phyloP scores from a whole-genome alignment of 495 filamentous ascomycete genomes.

The Xylaria longipes region DNA sequence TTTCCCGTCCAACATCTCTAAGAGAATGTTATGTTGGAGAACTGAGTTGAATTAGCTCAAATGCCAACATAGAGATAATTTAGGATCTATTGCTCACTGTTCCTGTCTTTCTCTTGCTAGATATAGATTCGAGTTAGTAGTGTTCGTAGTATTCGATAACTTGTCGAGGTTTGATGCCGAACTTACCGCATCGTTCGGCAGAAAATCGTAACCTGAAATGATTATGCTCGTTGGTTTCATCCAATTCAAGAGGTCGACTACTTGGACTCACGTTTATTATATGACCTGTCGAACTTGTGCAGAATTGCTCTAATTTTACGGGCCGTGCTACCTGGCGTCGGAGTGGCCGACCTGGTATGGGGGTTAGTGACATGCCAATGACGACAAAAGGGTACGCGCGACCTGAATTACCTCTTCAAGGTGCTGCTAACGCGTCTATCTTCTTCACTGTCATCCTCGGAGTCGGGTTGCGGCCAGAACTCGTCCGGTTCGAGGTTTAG shows the following conservation, averaged over 20 bases:
- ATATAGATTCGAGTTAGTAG: background rate
- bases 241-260: background rate
- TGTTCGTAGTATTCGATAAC: background rate
- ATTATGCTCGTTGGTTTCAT: conserved; percentile 5
- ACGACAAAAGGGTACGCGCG: background rate
- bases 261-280: conserved; percentile 19
- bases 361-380: background rate
- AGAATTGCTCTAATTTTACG: conserved; percentile 12
- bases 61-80: too few relatives aligned
- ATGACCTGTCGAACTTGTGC: conserved; percentile 22
- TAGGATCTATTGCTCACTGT: background rate
- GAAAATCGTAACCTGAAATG: conserved; percentile 18
- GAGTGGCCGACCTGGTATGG: background rate
- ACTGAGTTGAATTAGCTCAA: conserved; percentile 11
- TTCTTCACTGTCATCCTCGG: conserved; percentile 17
- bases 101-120: conserved; percentile 24
- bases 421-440: conserved; percentile 1
- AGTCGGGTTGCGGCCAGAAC: conserved; percentile 24
- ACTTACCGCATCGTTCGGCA: conserved; percentile 27
- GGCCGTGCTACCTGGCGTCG: conserved; percentile 1
- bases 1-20: conserved; percentile 24
- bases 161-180: background rate
- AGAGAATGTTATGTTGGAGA: conserved; percentile 21
- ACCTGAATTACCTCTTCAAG: conserved; percentile 16
- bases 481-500: conserved; percentile 13